Conservation (phyloP, 306 rosid genomes). For the Delonix regia region DNA sequence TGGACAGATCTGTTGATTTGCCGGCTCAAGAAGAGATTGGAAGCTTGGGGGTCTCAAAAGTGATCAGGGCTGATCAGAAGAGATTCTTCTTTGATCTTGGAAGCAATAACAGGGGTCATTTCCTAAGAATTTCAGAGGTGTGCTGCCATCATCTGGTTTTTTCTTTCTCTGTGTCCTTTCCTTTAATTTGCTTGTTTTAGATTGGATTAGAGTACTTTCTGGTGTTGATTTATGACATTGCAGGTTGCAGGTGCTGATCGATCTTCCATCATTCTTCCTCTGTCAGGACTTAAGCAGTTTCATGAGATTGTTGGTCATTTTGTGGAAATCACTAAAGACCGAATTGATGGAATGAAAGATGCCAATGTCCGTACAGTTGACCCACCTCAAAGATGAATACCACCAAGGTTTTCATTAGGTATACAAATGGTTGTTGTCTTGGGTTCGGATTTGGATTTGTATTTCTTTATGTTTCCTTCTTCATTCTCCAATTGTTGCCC, state of each 20-base stretch:
- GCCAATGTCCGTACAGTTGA: slow-evolving; percentile 96
- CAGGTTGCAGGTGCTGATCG: slow-evolving; percentile 99
- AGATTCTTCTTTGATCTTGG: slow-evolving; percentile 96
- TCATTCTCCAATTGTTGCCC: slow-evolving; percentile 47
- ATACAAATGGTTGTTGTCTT: slow-evolving; percentile 59
- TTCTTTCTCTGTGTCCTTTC: neutral
- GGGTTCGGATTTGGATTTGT: slow-evolving; percentile 44
- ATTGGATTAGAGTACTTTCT: slow-evolving; percentile 30
- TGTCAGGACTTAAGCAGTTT: slow-evolving; percentile 94
- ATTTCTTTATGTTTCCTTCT: slow-evolving; percentile 31
- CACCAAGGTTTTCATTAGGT: slow-evolving; percentile 44
- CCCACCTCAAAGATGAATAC: slow-evolving; percentile 81
- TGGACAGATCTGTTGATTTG: slow-evolving; percentile 79
- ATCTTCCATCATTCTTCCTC: slow-evolving; percentile 94
- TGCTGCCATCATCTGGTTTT: neutral
- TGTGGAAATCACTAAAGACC: slow-evolving; percentile 94
- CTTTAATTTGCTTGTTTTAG: slow-evolving; percentile 17
- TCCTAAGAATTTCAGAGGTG: slow-evolving; percentile 98
- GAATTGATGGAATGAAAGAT: slow-evolving; percentile 54
- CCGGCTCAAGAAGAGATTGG: slow-evolving; percentile 85
- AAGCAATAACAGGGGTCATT: slow-evolving; percentile 95
- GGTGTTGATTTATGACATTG: slow-evolving; percentile 38
- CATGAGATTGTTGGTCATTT: slow-evolving; percentile 96
- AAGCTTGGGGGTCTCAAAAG: slow-evolving; percentile 92
- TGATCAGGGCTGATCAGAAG: slow-evolving; percentile 95